These are phyloP conservation scores for Ceratocystiopsis brevicomis DNA, from an alignment of 2,329 filamentous ascomycete species.

Conservation along the genomic window DNA sequence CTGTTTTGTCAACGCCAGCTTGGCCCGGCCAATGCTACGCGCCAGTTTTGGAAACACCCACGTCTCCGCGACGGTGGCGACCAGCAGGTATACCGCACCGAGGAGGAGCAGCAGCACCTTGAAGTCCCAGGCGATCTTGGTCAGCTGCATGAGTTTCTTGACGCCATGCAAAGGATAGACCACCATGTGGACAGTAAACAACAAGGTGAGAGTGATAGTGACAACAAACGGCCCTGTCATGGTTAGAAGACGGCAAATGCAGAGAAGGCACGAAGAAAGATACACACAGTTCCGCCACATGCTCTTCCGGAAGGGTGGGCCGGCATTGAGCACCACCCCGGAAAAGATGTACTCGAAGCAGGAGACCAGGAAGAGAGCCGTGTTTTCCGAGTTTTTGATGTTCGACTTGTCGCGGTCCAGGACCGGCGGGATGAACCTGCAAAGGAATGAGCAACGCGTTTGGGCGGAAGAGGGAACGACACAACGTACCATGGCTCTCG, in stretches of 20 bases:
- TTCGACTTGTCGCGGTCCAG: constrained; percentile 64
- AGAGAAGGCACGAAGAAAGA: not conserved
- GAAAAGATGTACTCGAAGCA: constrained; percentile 92
- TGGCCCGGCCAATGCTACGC: constrained; percentile 42
- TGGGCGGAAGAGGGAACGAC: not conserved
- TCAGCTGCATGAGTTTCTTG: constrained; percentile 65
- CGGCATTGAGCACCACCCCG: constrained; percentile 78
- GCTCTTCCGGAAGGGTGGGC: constrained; percentile 68
- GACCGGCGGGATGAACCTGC: constrained; percentile 56
- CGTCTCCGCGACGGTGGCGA: constrained; percentile 55
- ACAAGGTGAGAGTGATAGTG: constrained; percentile 50
- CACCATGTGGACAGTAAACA: constrained; percentile 62
- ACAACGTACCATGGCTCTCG: constrained; percentile 51
- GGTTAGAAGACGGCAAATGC: not conserved
- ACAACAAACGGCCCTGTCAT: constrained; percentile 58
- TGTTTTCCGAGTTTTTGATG: constrained; percentile 84
- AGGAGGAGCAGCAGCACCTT: constrained; percentile 52
- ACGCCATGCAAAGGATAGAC: constrained; percentile 54
- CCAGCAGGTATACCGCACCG: constrained; percentile 46
- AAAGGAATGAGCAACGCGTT: not conserved
- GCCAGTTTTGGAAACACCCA: constrained; percentile 52
- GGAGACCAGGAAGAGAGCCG: constrained; percentile 69
- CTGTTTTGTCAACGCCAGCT: constrained; percentile 35
- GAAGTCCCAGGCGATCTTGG: constrained; percentile 53
- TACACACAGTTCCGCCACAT: constrained; percentile 60